Percentiles rank a stretch among this genome's conserved stretches.
phyloP scores from a whole-genome alignment of 1,284 basidiomycete species.

The Malassezia slooffiae region DNA sequence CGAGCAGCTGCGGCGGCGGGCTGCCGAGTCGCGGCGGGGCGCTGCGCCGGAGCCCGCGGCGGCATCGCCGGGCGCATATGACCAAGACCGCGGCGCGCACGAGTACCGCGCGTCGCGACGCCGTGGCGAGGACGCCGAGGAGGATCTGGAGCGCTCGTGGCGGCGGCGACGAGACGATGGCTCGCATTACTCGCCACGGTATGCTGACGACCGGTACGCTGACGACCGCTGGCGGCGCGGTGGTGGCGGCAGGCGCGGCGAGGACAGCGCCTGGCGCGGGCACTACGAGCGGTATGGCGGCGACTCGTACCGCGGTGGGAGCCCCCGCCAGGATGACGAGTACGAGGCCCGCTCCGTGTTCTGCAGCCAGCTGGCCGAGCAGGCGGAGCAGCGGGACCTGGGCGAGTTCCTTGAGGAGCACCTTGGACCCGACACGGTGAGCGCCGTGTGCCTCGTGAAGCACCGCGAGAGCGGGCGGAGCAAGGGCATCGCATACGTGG shows the following conservation, averaged over 20 bases:
- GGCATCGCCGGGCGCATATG: slow-evolving; percentile 2
- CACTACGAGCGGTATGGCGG: slow-evolving; percentile 10
- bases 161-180: neutral
- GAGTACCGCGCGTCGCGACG: too few species aligned
- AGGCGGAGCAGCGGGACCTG: slow-evolving; percentile 85
- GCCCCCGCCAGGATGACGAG: slow-evolving; percentile 15
- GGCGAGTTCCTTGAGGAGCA: slow-evolving; percentile 98
- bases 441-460: slow-evolving; percentile 88
- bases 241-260: neutral
- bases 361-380: slow-evolving; percentile 89
- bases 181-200: too few species aligned
- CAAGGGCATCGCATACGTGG: slow-evolving; percentile 95
- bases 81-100: neutral
- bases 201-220: neutral
- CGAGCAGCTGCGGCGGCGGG: slow-evolving; percentile 36
- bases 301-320: slow-evolving; percentile 13
- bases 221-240: neutral
- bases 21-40: slow-evolving; percentile 20
- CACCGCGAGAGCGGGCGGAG: slow-evolving; percentile 83
- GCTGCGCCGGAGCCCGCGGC: neutral
- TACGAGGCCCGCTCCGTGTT: slow-evolving; percentile 88
- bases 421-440: slow-evolving; percentile 72
- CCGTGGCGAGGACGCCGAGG: too few species aligned
- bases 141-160: slow-evolving; percentile 1
- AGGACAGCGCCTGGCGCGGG: neutral